These are phyloP conservation scores for Pseudotsuga menziesii DNA, from an alignment of 75 land plant genomes.

Conservation along the genomic window DNA sequence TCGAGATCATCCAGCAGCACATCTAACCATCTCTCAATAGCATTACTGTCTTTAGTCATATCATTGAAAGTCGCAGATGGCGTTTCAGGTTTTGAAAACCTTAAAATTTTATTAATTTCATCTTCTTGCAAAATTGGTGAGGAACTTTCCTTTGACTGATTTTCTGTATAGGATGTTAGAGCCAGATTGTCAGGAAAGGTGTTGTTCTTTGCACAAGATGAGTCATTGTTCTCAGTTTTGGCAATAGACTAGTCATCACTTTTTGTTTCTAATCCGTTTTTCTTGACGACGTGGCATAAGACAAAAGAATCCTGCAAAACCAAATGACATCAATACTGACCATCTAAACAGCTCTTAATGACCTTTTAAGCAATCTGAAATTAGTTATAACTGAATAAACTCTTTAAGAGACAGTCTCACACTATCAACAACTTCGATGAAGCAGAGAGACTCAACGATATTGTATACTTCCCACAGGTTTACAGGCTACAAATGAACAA, in stretches of 20 bases:
- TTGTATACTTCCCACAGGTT: background rate
- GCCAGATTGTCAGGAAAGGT: background rate
- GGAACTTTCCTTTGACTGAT: background rate
- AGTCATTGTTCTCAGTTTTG: constrained; percentile 2
- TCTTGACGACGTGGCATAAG: constrained; percentile 58
- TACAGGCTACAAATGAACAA: background rate
- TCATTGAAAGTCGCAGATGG: background rate
- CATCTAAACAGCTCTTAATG: background rate
- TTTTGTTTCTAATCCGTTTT: constrained; percentile 15
- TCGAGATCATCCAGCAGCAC: background rate
- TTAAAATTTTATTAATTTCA: background rate
- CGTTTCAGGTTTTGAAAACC: background rate
- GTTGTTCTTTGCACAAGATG: background rate
- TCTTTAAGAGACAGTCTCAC: no score
- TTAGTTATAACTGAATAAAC: background rate
- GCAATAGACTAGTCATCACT: constrained; percentile 12
- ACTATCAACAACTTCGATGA: no score
- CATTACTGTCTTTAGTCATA: background rate
- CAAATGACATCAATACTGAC: background rate
- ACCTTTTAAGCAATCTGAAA: background rate
- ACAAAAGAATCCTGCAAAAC: constrained; percentile 45
- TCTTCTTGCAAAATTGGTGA: background rate
- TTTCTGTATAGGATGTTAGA: background rate
- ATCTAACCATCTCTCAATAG: background rate
- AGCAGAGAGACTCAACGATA: no score